Evolutionary conservation across 2,329 filamentous ascomycete species (phyloP).

Genomic region (Fusarium newnesense): DNA sequence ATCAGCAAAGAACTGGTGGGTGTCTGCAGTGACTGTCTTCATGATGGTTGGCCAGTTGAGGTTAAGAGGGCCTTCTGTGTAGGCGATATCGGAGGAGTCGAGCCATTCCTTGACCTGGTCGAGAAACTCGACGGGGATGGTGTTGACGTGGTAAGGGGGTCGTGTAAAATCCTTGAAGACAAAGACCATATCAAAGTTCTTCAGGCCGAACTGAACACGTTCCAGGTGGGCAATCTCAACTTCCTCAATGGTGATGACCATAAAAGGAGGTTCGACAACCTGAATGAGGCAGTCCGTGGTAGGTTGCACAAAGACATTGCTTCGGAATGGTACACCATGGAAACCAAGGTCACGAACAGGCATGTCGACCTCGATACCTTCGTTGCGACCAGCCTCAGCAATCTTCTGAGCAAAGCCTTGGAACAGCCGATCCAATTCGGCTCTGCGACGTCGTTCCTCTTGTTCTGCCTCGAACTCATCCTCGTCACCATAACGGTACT

Average conservation of each 20-base stretch:
- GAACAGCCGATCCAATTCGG: constrained; percentile 95
- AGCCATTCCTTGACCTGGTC: constrained; percentile 98
- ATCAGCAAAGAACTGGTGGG: constrained; percentile 93
- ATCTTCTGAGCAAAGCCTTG: constrained; percentile 98
- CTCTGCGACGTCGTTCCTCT: constrained; percentile 89
- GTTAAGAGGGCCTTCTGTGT: constrained; percentile 93
- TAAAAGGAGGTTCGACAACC: constrained; percentile 95
- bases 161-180: constrained; percentile 97
- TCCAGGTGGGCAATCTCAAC: constrained; percentile 97
- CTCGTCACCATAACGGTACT: constrained; percentile 97
- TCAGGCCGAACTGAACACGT: constrained; percentile 94
- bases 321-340: constrained; percentile 94
- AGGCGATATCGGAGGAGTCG: constrained; percentile 94
- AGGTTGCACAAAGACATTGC: constrained; percentile 94
- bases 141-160: constrained; percentile 94
- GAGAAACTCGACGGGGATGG: constrained; percentile 93
- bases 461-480: constrained; percentile 99
- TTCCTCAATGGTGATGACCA: constrained; percentile 93
- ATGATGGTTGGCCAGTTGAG: constrained; percentile 99
- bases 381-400: constrained; percentile 90
- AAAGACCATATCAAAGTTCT: constrained; percentile 99
- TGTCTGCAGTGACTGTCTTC: constrained; percentile 96
- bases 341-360: constrained; percentile 97
- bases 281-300: constrained; percentile 98
- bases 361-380: constrained; percentile 93